Conservation (phyloP, 2,329 filamentous ascomycete genomes). For the Colletotrichum scovillei region DNA sequence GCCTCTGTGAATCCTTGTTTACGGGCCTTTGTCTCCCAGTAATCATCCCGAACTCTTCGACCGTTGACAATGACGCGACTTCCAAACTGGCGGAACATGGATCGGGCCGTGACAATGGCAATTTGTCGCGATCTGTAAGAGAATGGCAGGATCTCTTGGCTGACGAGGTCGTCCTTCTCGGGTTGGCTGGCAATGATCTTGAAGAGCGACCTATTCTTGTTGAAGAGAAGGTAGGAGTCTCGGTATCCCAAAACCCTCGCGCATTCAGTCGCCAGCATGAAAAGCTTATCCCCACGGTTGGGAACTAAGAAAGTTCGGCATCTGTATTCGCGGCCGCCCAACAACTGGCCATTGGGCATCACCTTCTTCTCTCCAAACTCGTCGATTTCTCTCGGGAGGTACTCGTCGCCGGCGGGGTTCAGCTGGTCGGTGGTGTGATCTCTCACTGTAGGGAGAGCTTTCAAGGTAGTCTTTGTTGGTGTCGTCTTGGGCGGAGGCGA, state of each 20-base stretch:
- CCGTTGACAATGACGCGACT: slow-evolving; percentile 93
- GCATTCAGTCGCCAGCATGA: slow-evolving; percentile 98
- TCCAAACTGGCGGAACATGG: slow-evolving; percentile 99
- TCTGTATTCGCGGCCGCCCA: slow-evolving; percentile 87
- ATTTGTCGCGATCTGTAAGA: slow-evolving; percentile 99
- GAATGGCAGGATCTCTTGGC: slow-evolving; percentile 95
- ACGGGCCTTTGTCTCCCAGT: slow-evolving; percentile 96
- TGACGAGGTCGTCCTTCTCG: slow-evolving; percentile 96
- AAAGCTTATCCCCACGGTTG: slow-evolving; percentile 90
- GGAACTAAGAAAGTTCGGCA: slow-evolving; percentile 95
- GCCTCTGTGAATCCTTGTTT: slow-evolving; percentile 99
- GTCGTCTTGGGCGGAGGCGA: slow-evolving; percentile 80
- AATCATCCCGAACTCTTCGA: slow-evolving; percentile 92
- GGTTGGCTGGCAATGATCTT: slow-evolving; percentile 97
- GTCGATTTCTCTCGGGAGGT: slow-evolving; percentile 92
- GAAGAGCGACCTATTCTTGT: slow-evolving; percentile 95
- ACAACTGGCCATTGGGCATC: slow-evolving; percentile 81
- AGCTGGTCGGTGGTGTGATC: slow-evolving; percentile 98
- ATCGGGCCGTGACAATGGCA: slow-evolving; percentile 95
- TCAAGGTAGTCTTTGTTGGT: slow-evolving; percentile 85
- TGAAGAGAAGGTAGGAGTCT: slow-evolving; percentile 98
- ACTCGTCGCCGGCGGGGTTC: slow-evolving; percentile 89
- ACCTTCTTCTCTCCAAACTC: slow-evolving; percentile 96
- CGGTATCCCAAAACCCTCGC: slow-evolving; percentile 93
- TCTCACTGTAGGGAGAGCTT: slow-evolving; percentile 93